phyloP scores from a whole-genome alignment of 192 early-diverging fungal genomes.

The Lunasporangiospora selenospora region DNA sequence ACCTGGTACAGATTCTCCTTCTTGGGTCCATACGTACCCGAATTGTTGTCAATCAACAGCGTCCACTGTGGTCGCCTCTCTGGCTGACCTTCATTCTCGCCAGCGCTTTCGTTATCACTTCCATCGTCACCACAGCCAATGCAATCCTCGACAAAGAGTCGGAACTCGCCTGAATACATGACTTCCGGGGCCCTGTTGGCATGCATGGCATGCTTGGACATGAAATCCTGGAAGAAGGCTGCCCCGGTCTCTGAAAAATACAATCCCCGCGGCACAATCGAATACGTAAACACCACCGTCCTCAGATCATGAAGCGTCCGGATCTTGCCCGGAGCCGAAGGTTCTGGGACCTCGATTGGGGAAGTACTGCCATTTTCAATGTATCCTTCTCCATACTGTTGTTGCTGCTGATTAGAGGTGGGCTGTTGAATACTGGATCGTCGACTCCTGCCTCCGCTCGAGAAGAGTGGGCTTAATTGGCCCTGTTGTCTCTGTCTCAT shows the following conservation, averaged over 20 bases:
- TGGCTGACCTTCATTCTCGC: no score
- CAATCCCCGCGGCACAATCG: slow-evolving; percentile 11
- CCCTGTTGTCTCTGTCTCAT: no score
- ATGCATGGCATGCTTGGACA: slow-evolving; percentile 30
- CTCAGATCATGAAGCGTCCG: no score
- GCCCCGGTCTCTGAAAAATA: slow-evolving; percentile 19
- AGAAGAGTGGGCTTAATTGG: no score
- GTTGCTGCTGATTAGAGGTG: neutral
- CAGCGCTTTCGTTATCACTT: neutral
- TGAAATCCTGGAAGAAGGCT: slow-evolving; percentile 23
- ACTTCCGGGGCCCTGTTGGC: slow-evolving; percentile 15
- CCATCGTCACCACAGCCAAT: slow-evolving; percentile 2
- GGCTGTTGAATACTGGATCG: no score
- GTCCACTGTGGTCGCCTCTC: no score
- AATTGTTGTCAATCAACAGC: slow-evolving; percentile 23
- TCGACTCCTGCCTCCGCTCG: no score
- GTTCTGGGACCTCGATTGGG: no score
- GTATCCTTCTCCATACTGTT: no score
- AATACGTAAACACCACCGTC: slow-evolving; percentile 14
- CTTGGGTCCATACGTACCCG: slow-evolving; percentile 16
- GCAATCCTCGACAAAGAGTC: no score
- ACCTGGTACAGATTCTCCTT: slow-evolving; percentile 15
- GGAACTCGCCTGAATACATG: slow-evolving; percentile 14
- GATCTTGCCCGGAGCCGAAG: no score
- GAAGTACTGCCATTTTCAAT: no score